Conservation (phyloP, 805 yeast species). For the Komagataella pastoris region DNA sequence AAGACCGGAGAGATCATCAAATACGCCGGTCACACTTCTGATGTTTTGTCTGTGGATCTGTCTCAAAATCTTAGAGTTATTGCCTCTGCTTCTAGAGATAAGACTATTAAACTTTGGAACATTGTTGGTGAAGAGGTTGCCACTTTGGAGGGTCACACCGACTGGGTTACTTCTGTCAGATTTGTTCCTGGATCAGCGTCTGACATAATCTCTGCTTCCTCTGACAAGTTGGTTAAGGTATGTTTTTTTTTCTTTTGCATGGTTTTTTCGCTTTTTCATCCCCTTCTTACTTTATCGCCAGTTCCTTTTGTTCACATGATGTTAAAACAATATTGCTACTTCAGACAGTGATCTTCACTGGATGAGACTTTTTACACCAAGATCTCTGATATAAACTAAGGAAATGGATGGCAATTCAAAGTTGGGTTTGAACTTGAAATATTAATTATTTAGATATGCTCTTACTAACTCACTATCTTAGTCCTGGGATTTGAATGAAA, state of each 20-base stretch:
- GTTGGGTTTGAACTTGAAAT: not conserved
- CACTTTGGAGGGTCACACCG: slow-evolving; percentile 91
- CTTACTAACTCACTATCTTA: slow-evolving; percentile 17
- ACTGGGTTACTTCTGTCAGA: slow-evolving; percentile 98
- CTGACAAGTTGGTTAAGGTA: slow-evolving; percentile 99
- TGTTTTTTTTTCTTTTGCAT: slow-evolving; percentile 26
- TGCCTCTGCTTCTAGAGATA: slow-evolving; percentile 98
- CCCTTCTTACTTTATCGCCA: not conserved
- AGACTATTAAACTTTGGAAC: slow-evolving; percentile 99
- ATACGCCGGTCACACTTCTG: slow-evolving; percentile 97
- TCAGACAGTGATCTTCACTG: slow-evolving; percentile 72
- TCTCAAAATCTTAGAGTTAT: slow-evolving; percentile 95
- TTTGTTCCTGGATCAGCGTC: slow-evolving; percentile 76
- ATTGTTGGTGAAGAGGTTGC: slow-evolving; percentile 94
- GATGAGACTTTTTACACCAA: slow-evolving; percentile 98
- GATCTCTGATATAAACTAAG: slow-evolving; percentile 74
- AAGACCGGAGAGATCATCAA: slow-evolving; percentile 88
- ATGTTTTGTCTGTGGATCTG: slow-evolving; percentile 94
- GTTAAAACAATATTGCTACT: slow-evolving; percentile 94
- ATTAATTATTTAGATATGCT: slow-evolving; percentile 2
- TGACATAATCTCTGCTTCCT: slow-evolving; percentile 91
- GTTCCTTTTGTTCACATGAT: slow-evolving; percentile 35
- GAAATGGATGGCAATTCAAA: not conserved
- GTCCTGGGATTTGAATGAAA: slow-evolving; percentile 90
- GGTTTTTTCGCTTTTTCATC: not conserved